These are phyloP conservation scores for Arthrinium phaeospermum DNA, from an alignment of 2,329 filamentous ascomycete genomes.

Conservation along the genomic window DNA sequence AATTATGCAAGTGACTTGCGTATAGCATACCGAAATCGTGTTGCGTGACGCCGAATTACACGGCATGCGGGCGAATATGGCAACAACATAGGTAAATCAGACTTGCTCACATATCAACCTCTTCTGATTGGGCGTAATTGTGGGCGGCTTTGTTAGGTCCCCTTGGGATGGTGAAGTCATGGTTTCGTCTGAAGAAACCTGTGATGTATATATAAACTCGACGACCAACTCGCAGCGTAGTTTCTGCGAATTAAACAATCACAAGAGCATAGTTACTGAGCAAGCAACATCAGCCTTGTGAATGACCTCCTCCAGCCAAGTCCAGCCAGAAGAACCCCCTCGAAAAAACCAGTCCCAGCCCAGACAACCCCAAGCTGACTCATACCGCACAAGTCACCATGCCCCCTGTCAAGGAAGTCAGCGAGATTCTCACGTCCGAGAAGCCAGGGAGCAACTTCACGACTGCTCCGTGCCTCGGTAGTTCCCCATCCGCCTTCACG, in stretches of 20 bases:
- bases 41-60: neutral
- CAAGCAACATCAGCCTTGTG: neutral
- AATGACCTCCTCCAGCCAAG: neutral
- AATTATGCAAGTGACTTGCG: slow-evolving; percentile 8
- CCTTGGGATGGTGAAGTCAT: slow-evolving; percentile 3
- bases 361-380: neutral
- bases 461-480: neutral
- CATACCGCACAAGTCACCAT: slow-evolving; percentile 11
- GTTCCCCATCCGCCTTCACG: neutral
- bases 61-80: neutral
- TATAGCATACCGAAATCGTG: neutral
- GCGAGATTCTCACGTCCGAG: slow-evolving; percentile 23
- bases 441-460: slow-evolving; percentile 21
- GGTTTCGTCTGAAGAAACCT: neutral
- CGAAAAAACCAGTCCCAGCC: neutral
- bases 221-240: neutral
- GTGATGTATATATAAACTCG: neutral
- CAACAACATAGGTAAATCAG: neutral
- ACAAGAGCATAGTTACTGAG: neutral
- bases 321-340: neutral
- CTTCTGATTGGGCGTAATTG: neutral
- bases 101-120: neutral
- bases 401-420: slow-evolving; percentile 21
- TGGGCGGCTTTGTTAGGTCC: neutral
- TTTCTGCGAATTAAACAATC: neutral